These are phyloP conservation scores for Firmiana major DNA, from an alignment of 345 rosid genomes.

Conservation along the genomic window DNA sequence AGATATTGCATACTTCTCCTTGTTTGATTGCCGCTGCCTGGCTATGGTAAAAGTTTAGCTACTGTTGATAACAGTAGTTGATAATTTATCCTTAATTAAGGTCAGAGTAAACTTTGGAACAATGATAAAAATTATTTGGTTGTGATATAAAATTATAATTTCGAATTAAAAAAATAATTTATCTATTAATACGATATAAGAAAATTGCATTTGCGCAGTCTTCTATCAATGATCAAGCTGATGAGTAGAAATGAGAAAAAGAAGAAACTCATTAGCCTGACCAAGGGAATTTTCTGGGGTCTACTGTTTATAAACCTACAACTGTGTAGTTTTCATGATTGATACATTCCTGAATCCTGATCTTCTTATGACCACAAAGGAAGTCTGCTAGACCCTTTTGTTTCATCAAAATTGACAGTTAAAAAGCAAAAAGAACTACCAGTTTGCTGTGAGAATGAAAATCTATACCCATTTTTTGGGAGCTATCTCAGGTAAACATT, in stretches of 20 bases:
- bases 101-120: no score
- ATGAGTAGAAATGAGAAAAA: no score
- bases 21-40: background rate
- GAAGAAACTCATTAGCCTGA: background rate
- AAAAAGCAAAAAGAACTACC: background rate
- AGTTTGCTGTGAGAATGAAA: background rate
- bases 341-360: background rate
- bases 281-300: background rate
- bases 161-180: no score
- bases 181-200: no score
- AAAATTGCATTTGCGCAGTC: no score
- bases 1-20: background rate
- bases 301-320: background rate
- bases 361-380: background rate
- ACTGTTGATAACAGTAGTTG: no score
- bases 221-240: no score
- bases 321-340: background rate
- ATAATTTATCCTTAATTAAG: no score
- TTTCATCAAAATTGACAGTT: conserved; percentile 12
- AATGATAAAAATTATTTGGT: no score
- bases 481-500: background rate
- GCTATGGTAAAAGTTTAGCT: background rate
- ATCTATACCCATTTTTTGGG: background rate
- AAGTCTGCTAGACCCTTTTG: conserved; percentile 1
- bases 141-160: no score